A percentile compares a stretch with the other conserved stretches of the same genome.
Evolutionary conservation across 2,329 filamentous ascomycete genomes (phyloP).

Genomic region (Magnaporthales sp.): DNA sequence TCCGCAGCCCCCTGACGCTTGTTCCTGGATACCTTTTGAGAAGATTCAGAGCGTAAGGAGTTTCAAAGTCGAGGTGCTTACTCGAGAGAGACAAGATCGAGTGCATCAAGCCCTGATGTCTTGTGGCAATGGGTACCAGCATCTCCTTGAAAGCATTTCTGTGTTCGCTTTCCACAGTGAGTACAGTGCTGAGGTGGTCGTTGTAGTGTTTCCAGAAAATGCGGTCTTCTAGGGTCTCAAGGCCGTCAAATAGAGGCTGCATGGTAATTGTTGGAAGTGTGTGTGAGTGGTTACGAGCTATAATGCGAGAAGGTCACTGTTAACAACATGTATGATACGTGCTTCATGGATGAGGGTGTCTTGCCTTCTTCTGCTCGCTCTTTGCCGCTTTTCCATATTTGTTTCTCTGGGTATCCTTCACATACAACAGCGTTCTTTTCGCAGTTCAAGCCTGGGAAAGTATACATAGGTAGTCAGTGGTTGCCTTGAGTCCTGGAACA

Average conservation of each 20-base stretch:
- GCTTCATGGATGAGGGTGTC: conserved; percentile 7
- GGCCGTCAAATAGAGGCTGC: conserved; percentile 65
- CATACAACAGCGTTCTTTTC: conserved; percentile 90
- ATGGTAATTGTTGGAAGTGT: conserved; percentile 45
- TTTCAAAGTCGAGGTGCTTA: conserved; percentile 59
- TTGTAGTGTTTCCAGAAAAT: conserved; percentile 80
- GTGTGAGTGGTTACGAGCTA: conserved; percentile 41
- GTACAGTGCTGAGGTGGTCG: conserved; percentile 65
- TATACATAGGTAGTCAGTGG: not conserved
- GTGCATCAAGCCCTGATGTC: conserved; percentile 80
- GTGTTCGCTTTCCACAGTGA: conserved; percentile 73
- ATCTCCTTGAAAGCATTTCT: conserved; percentile 82
- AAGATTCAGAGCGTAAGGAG: conserved; percentile 45
- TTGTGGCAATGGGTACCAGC: conserved; percentile 70
- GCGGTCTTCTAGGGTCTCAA: conserved; percentile 72
- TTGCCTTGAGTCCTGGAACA: not conserved
- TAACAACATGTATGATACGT: not conserved
- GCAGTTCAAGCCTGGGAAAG: conserved; percentile 65
- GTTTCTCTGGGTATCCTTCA: conserved; percentile 81
- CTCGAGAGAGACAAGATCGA: conserved; percentile 78
- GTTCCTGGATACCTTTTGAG: conserved; percentile 40
- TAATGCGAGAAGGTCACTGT: not conserved
- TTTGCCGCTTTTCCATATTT: conserved; percentile 79
- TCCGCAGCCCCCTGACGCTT: conserved; percentile 34
- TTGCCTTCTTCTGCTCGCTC: conserved; percentile 64